Conservation (phyloP, 2,329 filamentous ascomycete species). For the Keithomyces neogunnii region DNA sequence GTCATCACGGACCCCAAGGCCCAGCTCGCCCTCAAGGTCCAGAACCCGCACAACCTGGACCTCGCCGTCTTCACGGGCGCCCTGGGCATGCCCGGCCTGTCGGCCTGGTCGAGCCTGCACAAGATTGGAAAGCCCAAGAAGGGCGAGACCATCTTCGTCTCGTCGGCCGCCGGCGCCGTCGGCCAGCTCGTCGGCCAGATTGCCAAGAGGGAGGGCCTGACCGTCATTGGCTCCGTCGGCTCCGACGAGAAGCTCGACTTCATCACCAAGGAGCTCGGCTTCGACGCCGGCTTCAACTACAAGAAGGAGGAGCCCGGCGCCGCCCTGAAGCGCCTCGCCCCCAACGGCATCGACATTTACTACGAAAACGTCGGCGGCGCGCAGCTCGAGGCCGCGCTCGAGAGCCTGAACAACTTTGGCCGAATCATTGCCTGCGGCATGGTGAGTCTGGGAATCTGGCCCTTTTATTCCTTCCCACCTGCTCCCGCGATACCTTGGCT, state of each 20-base stretch:
- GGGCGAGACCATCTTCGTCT: constrained; percentile 74
- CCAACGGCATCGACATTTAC: constrained; percentile 66
- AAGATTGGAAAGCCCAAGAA: constrained; percentile 55
- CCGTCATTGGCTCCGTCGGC: constrained; percentile 72
- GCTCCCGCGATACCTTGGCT: not conserved
- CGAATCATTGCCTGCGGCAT: constrained; percentile 59
- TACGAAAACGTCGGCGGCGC: constrained; percentile 47
- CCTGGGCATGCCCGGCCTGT: constrained; percentile 54
- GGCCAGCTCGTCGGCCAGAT: constrained; percentile 78
- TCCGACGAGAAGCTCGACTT: constrained; percentile 73
- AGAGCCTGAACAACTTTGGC: constrained; percentile 49
- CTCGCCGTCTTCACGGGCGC: constrained; percentile 62
- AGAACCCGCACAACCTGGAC: constrained; percentile 63
- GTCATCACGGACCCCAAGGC: constrained; percentile 38
- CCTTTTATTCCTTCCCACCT: not conserved
- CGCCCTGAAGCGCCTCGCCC: constrained; percentile 62
- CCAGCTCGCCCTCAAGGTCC: constrained; percentile 42
- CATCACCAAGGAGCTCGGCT: constrained; percentile 40
- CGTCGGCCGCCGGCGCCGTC: constrained; percentile 71
- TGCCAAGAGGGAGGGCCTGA: constrained; percentile 72
- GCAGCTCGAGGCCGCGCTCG: constrained; percentile 38
- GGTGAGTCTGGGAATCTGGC: constrained; percentile 29
- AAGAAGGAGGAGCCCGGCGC: constrained; percentile 67
- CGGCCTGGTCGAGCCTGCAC: constrained; percentile 61
- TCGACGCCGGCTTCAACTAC: constrained; percentile 70